A percentile compares a stretch with the other conserved stretches of the same genome.
phyloP scores from a whole-genome alignment of 129 eudicot species.

The Escallonia rubra region DNA sequence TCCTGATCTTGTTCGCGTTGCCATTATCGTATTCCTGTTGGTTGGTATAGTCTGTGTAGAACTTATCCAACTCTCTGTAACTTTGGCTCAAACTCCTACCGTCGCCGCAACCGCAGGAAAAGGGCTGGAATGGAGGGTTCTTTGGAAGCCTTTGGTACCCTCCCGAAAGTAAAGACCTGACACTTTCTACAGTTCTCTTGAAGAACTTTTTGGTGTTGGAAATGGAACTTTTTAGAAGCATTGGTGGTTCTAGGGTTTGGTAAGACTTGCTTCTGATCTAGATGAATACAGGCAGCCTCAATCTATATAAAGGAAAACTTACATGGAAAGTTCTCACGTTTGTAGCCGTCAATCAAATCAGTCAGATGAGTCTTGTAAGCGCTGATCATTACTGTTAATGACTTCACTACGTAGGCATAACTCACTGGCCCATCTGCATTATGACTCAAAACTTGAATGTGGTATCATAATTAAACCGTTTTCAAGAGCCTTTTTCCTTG shows the following conservation, averaged over 20 bases:
- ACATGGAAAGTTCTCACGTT: too few species aligned
- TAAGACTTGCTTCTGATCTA: not conserved
- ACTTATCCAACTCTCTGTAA: slow-evolving; percentile 20
- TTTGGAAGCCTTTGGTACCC: slow-evolving; percentile 56
- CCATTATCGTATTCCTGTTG: slow-evolving; percentile 14
- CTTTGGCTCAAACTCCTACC: slow-evolving; percentile 15
- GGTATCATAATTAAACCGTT: not conserved
- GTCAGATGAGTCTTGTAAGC: too few species aligned
- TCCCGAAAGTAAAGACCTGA: slow-evolving; percentile 39
- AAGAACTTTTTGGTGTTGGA: slow-evolving; percentile 51
- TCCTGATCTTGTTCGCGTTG: not conserved
- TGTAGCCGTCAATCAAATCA: too few species aligned
- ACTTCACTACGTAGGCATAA: not conserved
- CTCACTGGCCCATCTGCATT: not conserved
- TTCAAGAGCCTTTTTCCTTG: not conserved
- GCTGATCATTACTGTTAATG: too few species aligned
- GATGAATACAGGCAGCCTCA: not conserved
- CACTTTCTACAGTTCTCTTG: slow-evolving; percentile 29
- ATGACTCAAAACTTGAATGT: too few species aligned
- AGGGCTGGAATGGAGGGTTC: slow-evolving; percentile 41
- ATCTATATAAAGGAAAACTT: too few species aligned
- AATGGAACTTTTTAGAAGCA: slow-evolving; percentile 18
- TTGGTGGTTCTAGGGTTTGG: not conserved
- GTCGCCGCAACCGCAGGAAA: slow-evolving; percentile 17
- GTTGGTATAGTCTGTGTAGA: slow-evolving; percentile 23